A percentile compares a stretch with the other conserved stretches of the same genome.
These are phyloP conservation scores for Neurospora sp. DNA, from an alignment of 495 filamentous ascomycete genomes.

Conservation along the genomic window DNA sequence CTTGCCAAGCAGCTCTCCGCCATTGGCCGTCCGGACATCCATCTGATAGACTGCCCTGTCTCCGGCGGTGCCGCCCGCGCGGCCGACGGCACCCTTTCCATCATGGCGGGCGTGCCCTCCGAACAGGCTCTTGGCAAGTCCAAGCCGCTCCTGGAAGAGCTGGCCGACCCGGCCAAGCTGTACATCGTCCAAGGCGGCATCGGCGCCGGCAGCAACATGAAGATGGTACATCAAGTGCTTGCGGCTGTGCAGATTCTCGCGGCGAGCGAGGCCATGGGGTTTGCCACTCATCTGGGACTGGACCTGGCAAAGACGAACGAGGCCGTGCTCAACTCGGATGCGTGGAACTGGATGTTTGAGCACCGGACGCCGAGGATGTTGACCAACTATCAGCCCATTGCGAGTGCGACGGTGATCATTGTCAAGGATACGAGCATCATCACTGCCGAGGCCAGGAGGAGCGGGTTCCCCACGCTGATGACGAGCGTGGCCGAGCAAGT, in stretches of 20 bases:
- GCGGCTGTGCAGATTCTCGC: slow-evolving; percentile 68
- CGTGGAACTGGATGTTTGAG: slow-evolving; percentile 74
- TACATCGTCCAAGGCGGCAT: slow-evolving; percentile 66
- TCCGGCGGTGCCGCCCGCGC: slow-evolving; percentile 68
- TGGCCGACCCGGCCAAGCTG: slow-evolving; percentile 52
- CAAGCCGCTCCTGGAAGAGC: slow-evolving; percentile 48
- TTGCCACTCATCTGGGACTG: slow-evolving; percentile 58
- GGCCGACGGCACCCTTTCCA: slow-evolving; percentile 66
- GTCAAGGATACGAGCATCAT: slow-evolving; percentile 76
- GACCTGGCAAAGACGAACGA: slow-evolving; percentile 48
- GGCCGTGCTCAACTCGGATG: slow-evolving; percentile 47
- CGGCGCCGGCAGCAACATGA: slow-evolving; percentile 76
- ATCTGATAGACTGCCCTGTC: slow-evolving; percentile 64
- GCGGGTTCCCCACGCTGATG: slow-evolving; percentile 58
- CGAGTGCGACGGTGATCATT: slow-evolving; percentile 67
- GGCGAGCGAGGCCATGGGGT: slow-evolving; percentile 62
- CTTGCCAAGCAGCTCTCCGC: slow-evolving; percentile 45
- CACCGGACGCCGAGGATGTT: slow-evolving; percentile 63
- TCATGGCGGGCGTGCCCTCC: slow-evolving; percentile 58
- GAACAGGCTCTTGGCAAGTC: slow-evolving; percentile 49
- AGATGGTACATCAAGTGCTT: slow-evolving; percentile 77
- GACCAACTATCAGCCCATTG: slow-evolving; percentile 53
- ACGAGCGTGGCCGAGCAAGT: slow-evolving; percentile 60
- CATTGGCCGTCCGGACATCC: slow-evolving; percentile 50
- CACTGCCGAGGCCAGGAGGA: slow-evolving; percentile 52